Evolutionary conservation across 2,329 filamentous ascomycete genomes (phyloP).

Genomic region (Karstenula rhodostoma): DNA sequence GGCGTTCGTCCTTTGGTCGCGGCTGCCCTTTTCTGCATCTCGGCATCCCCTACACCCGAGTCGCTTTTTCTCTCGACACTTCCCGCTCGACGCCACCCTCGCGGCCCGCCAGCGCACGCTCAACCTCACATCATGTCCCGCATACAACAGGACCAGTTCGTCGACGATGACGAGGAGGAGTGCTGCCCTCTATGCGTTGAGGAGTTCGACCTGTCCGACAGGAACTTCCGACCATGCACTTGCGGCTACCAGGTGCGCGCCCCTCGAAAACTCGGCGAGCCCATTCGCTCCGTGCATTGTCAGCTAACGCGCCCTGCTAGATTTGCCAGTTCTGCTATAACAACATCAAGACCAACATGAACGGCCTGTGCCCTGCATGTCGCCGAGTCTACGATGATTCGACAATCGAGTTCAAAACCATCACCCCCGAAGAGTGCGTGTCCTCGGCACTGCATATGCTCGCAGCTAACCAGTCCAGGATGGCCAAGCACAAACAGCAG

Average conservation of each 20-base stretch:
- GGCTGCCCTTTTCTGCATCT: constrained; percentile 8
- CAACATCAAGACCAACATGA: constrained; percentile 98
- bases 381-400: constrained; percentile 95
- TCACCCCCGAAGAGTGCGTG: constrained; percentile 91
- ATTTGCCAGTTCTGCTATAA: constrained; percentile 99
- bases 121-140: constrained; percentile 54
- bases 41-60: constrained; percentile 8
- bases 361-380: constrained; percentile 96
- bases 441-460: constrained; percentile 22
- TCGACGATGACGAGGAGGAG: constrained; percentile 62
- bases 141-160: constrained; percentile 61
- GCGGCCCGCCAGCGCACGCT: constrained; percentile 28
- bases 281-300: constrained; percentile 12
- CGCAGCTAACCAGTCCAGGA: constrained; percentile 56
- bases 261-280: constrained; percentile 27
- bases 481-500: constrained; percentile 77
- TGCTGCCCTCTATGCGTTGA: constrained; percentile 95
- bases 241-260: constrained; percentile 91
- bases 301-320: constrained; percentile 50
- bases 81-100: constrained; percentile 32
- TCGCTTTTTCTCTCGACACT: constrained; percentile 1
- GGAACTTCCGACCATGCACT: constrained; percentile 95
- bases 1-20: constrained; percentile 31
- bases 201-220: constrained; percentile 97
- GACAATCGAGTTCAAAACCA: constrained; percentile 95